Percentiles rank a stretch among this genome's conserved stretches.
Conservation (phyloP, 1,284 basidiomycete species). For the Cryptococcus neoformans region DNA sequence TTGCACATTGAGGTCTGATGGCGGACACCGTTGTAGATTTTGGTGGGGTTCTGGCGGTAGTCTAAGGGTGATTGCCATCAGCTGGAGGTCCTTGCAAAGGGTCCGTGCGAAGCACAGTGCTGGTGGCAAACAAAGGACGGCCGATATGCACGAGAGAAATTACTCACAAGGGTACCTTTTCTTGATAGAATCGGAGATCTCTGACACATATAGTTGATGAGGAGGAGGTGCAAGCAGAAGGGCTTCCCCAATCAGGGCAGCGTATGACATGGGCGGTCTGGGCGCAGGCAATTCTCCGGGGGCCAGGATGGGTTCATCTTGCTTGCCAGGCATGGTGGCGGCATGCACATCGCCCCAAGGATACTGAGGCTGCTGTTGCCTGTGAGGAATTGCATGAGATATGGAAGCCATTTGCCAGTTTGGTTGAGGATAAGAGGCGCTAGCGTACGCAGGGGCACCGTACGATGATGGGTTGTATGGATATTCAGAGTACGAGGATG, state of each 20-base stretch:
- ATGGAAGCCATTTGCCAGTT: background rate
- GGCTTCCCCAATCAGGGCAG: slow-evolving; percentile 47
- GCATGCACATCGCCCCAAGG: slow-evolving; percentile 15
- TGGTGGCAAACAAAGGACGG: background rate
- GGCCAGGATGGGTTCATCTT: slow-evolving; percentile 41
- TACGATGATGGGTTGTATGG: slow-evolving; percentile 7
- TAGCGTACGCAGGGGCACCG: slow-evolving; percentile 2
- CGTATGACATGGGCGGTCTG: slow-evolving; percentile 43
- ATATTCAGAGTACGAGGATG: slow-evolving; percentile 1
- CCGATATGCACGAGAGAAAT: background rate
- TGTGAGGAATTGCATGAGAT: slow-evolving; percentile 3
- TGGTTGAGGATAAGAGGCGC: background rate
- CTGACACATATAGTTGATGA: slow-evolving; percentile 46
- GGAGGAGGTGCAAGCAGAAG: slow-evolving; percentile 38
- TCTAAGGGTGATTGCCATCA: slow-evolving; percentile 25
- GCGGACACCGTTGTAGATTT: slow-evolving; percentile 51
- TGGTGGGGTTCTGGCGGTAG: slow-evolving; percentile 48
- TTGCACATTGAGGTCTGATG: slow-evolving; percentile 50
- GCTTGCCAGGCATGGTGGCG: slow-evolving; percentile 18
- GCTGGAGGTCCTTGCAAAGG: background rate
- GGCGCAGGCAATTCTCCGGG: slow-evolving; percentile 41
- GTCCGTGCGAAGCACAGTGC: background rate
- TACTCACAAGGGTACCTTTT: slow-evolving; percentile 44
- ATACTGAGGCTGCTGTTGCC: slow-evolving; percentile 10
- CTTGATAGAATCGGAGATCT: slow-evolving; percentile 48